Percentiles rank a stretch among this genome's conserved stretches.
phyloP scores from a whole-genome alignment of 2,329 filamentous ascomycete species.

The Colletotrichum tamarilloi region DNA sequence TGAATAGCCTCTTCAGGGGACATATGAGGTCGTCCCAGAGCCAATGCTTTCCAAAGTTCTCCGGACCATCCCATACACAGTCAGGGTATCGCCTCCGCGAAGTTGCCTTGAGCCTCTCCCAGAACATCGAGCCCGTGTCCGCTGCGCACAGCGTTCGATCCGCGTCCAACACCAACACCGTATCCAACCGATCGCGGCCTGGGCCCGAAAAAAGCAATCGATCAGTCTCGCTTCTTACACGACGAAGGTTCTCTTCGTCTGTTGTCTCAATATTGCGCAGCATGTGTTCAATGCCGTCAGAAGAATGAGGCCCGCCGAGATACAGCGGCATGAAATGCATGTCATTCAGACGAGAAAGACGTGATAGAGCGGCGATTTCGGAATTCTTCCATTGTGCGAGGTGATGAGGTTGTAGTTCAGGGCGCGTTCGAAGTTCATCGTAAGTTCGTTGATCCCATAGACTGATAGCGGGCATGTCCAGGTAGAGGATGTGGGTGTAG shows the following conservation, averaged over 20 bases:
- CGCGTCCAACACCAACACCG: slow-evolving; percentile 66
- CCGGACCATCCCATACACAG: neutral
- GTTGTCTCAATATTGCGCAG: slow-evolving; percentile 52
- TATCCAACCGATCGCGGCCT: slow-evolving; percentile 45
- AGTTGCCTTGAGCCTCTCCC: slow-evolving; percentile 43
- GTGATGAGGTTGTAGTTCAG: slow-evolving; percentile 45
- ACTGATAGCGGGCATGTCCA: slow-evolving; percentile 52
- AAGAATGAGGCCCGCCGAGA: neutral
- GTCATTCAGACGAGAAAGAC: slow-evolving; percentile 53
- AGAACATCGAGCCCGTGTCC: slow-evolving; percentile 65
- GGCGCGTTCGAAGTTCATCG: slow-evolving; percentile 52
- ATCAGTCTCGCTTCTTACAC: slow-evolving; percentile 47
- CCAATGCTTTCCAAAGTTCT: neutral
- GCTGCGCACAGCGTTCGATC: slow-evolving; percentile 64
- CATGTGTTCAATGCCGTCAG: slow-evolving; percentile 40
- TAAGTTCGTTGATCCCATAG: slow-evolving; percentile 50
- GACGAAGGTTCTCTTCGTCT: slow-evolving; percentile 50
- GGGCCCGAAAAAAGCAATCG: slow-evolving; percentile 39
- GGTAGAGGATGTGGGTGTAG: slow-evolving; percentile 70
- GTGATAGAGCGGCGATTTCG: slow-evolving; percentile 56
- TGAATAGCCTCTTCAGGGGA: slow-evolving; percentile 59
- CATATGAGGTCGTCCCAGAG: neutral
- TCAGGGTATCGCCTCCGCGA: neutral
- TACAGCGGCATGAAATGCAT: slow-evolving; percentile 58
- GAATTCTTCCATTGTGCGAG: slow-evolving; percentile 58